Percentiles rank a stretch among this genome's conserved stretches.
Evolutionary conservation across 768 basidiomycete species (phyloP).

Genomic region (Termitomyces heimii): DNA sequence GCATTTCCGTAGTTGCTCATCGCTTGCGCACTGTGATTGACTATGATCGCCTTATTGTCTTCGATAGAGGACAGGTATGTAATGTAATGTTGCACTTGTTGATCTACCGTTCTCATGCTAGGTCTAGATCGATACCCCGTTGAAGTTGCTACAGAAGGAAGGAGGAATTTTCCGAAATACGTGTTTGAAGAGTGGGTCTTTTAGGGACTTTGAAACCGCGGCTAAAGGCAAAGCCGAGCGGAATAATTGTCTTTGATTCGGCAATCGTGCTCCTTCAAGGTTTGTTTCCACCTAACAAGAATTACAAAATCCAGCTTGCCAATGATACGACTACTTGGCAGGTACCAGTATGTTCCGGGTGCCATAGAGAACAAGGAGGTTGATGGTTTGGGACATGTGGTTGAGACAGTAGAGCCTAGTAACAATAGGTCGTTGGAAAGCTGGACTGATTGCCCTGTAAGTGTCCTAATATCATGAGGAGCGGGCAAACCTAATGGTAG

Average conservation of each 20-base stretch:
- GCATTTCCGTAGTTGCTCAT: conserved; percentile 49
- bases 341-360: conserved; percentile 88
- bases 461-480: conserved; percentile 1
- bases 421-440: conserved; percentile 82
- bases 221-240: conserved; percentile 14
- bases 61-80: too few relatives aligned
- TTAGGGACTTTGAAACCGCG: conserved; percentile 17
- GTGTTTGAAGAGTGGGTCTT: conserved; percentile 21
- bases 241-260: conserved; percentile 72
- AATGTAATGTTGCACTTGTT: too few relatives aligned
- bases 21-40: conserved; percentile 75
- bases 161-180: conserved; percentile 39
- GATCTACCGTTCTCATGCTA: neutral
- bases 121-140: conserved; percentile 57
- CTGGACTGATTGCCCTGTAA: conserved; percentile 56
- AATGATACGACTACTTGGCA: conserved; percentile 67
- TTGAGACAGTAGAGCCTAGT: conserved; percentile 79
- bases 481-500: neutral
- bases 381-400: conserved; percentile 23
- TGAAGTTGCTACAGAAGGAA: conserved; percentile 56
- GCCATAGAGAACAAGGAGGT: neutral
- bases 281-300: conserved; percentile 73
- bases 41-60: conserved; percentile 72
- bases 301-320: conserved; percentile 70
- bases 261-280: conserved; percentile 83